Conservation (phyloP, 345 rosid species). For the Erysimum cheiranthoides region DNA sequence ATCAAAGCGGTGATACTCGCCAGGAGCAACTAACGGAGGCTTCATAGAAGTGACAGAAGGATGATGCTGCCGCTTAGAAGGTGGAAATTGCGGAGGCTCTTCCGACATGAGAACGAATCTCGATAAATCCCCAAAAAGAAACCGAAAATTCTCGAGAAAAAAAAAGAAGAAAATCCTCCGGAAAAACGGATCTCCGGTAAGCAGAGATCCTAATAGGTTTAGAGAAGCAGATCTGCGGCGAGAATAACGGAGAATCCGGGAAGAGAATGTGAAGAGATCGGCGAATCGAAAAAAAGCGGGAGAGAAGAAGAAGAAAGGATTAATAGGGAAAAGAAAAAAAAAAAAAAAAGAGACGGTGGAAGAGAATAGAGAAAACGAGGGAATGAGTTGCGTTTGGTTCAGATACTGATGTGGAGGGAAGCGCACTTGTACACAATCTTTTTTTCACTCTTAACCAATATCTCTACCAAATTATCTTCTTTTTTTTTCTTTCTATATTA, state of each 20-base stretch:
- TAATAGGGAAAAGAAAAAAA: background rate
- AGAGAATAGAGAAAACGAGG: slow-evolving; percentile 61
- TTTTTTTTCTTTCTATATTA: background rate
- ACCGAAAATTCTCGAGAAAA: slow-evolving; percentile 10
- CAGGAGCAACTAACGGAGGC: slow-evolving; percentile 72
- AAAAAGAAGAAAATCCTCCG: background rate
- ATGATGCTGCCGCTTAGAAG: slow-evolving; percentile 55
- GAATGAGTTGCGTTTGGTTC: slow-evolving; percentile 78
- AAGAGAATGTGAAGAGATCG: slow-evolving; percentile 53
- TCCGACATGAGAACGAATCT: slow-evolving; percentile 58
- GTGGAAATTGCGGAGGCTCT: slow-evolving; percentile 42
- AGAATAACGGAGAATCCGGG: slow-evolving; percentile 30
- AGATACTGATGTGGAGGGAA: slow-evolving; percentile 98
- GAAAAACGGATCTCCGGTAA: slow-evolving; percentile 32
- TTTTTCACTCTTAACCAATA: slow-evolving; percentile 12
- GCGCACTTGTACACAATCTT: slow-evolving; percentile 33
- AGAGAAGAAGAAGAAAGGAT: slow-evolving; percentile 37
- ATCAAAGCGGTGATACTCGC: slow-evolving; percentile 75
- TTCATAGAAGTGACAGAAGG: slow-evolving; percentile 67
- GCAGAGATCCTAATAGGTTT: slow-evolving; percentile 26
- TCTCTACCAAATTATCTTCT: slow-evolving; percentile 1
- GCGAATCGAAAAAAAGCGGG: slow-evolving; percentile 55
- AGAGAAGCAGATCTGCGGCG: slow-evolving; percentile 33
- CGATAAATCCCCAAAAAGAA: slow-evolving; percentile 30
- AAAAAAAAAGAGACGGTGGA: slow-evolving; percentile 54